Conservation (phyloP, 768 basidiomycete species). For the Suillus variegatus region DNA sequence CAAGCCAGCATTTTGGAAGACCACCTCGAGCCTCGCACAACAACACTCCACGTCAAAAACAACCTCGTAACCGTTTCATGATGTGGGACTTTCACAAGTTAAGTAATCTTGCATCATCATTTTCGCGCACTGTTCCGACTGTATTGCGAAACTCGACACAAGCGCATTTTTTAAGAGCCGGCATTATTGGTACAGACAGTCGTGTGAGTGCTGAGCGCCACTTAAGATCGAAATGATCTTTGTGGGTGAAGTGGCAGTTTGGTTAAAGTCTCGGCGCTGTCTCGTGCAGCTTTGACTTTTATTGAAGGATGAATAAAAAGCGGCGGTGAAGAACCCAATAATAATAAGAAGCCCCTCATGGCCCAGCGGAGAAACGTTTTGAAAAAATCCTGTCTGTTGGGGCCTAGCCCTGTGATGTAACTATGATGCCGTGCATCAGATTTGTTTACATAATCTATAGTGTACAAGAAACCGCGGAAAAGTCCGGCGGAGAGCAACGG, state of each 20-base stretch:
- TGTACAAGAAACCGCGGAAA: no score
- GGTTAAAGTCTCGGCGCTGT: neutral
- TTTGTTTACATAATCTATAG: no score
- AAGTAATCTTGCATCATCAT: constrained; percentile 34
- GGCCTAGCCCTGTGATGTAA: no score
- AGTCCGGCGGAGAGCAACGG: no score
- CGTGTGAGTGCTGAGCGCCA: neutral
- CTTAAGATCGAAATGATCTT: neutral
- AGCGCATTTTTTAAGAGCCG: constrained; percentile 70
- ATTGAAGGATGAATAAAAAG: neutral
- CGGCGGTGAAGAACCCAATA: neutral
- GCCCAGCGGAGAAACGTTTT: neutral
- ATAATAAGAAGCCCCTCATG: neutral
- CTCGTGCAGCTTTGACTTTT: neutral
- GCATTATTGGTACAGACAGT: constrained; percentile 39
- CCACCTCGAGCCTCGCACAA: constrained; percentile 46
- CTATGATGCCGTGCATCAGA: no score
- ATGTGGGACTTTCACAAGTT: constrained; percentile 37
- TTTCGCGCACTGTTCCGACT: constrained; percentile 62
- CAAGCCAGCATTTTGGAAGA: constrained; percentile 69
- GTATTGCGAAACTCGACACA: constrained; percentile 70
- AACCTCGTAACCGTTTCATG: constrained; percentile 46
- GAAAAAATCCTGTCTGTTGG: no score
- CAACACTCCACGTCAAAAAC: constrained; percentile 42
- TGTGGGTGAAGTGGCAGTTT: constrained; percentile 51